Percentiles rank a stretch among this genome's conserved stretches.
Evolutionary conservation across 176 grass and related monocot species (phyloP).

Genomic region (Oryza longistaminata): DNA sequence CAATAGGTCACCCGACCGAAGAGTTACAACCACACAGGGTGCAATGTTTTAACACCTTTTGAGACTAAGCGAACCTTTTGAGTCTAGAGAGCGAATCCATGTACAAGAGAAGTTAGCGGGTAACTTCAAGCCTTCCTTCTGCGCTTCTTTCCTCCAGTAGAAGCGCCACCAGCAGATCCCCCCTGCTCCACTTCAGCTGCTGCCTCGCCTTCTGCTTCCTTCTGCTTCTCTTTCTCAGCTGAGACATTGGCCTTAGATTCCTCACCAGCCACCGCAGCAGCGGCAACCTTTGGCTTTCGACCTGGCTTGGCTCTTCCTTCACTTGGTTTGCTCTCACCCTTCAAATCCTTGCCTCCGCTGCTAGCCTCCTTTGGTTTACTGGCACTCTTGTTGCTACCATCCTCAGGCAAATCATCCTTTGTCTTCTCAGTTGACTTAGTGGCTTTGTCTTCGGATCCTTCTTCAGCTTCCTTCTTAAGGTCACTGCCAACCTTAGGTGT

Average conservation of each 20-base stretch:
- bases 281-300: slow-evolving; percentile 42
- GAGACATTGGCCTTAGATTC: slow-evolving; percentile 1
- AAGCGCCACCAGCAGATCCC: slow-evolving; percentile 36
- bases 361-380: slow-evolving; percentile 45
- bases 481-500: slow-evolving; percentile 34
- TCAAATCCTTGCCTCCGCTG: slow-evolving; percentile 38
- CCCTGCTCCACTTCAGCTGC: slow-evolving; percentile 40
- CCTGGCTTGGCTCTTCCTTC: slow-evolving; percentile 48
- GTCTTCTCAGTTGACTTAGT: slow-evolving; percentile 27
- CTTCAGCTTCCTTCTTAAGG: slow-evolving; percentile 42
- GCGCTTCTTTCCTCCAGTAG: slow-evolving; percentile 65
- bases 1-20: slow-evolving; percentile 35
- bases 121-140: slow-evolving; percentile 57
- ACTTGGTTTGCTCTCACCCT: slow-evolving; percentile 42
- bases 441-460: slow-evolving; percentile 31
- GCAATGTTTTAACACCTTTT: slow-evolving; percentile 10
- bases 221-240: slow-evolving; percentile 46
- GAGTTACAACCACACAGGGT: slow-evolving; percentile 45
- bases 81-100: slow-evolving; percentile 36
- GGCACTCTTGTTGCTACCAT: slow-evolving; percentile 34
- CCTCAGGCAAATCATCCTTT: slow-evolving; percentile 34
- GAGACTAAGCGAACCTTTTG: slow-evolving; percentile 28
- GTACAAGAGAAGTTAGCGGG: slow-evolving; percentile 38
- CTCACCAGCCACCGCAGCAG: background rate
- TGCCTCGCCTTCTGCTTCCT: slow-evolving; percentile 43